phyloP scores from a whole-genome alignment of 306 rosid genomes.

The Rosa chinensis region DNA sequence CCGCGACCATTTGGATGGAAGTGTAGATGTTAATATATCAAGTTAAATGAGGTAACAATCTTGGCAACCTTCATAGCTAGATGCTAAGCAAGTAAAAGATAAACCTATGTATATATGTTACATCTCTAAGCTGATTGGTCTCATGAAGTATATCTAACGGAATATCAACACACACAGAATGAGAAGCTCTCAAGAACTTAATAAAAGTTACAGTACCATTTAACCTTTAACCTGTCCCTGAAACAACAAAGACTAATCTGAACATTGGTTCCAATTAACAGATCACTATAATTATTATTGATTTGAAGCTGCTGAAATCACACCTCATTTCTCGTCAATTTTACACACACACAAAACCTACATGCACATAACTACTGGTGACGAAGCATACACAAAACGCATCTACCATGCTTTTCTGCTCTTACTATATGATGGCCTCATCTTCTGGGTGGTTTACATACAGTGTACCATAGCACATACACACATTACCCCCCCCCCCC shows the following conservation, averaged over 20 bases:
- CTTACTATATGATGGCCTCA: not conserved
- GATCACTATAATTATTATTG: not conserved
- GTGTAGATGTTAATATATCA: not conserved
- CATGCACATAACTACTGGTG: not conserved
- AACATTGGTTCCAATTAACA: not conserved
- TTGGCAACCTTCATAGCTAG: too few relatives aligned
- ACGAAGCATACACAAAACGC: not conserved
- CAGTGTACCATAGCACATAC: not conserved
- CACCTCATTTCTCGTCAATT: not conserved
- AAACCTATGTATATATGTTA: too few relatives aligned
- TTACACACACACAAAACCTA: not conserved
- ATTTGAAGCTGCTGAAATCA: not conserved
- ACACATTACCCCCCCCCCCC: not conserved
- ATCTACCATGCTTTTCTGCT: not conserved
- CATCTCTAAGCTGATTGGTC: too few relatives aligned
- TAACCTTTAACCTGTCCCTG: not conserved
- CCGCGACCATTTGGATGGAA: too few relatives aligned
- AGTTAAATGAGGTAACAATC: not conserved
- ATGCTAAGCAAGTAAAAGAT: not conserved
- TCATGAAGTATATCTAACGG: not conserved
- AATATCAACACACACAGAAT: not conserved
- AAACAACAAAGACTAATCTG: not conserved
- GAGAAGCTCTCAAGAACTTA: not conserved
- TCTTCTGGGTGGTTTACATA: not conserved
- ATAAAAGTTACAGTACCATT: not conserved